These are phyloP conservation scores for Peronospora belbahrii DNA, from an alignment of 352 stramenopile genomes.

Conservation along the genomic window DNA sequence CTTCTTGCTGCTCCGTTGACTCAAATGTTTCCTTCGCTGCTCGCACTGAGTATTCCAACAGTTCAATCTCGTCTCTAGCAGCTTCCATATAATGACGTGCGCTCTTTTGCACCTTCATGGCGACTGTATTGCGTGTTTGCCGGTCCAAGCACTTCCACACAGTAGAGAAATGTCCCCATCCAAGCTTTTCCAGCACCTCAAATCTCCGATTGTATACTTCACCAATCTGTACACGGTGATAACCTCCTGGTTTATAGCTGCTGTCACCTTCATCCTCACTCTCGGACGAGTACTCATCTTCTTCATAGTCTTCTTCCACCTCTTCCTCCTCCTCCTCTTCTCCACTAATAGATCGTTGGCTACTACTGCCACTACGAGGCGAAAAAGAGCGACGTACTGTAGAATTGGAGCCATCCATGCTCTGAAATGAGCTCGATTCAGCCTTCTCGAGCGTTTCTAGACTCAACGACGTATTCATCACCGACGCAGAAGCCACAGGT, in stretches of 20 bases:
- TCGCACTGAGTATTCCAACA: constrained; percentile 89
- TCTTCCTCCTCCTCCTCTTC: constrained; percentile 19
- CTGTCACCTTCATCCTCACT: constrained; percentile 89
- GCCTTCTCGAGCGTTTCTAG: constrained; percentile 10
- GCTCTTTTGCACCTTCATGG: constrained; percentile 97
- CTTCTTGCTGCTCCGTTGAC: constrained; percentile 12
- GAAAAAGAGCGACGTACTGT: constrained; percentile 28
- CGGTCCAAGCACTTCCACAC: constrained; percentile 97
- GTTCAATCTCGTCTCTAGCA: constrained; percentile 96
- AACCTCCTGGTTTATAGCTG: constrained; percentile 95
- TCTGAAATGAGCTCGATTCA: constrained; percentile 12
- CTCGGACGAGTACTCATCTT: constrained; percentile 82
- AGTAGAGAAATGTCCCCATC: constrained; percentile 99
- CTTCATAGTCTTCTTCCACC: constrained; percentile 45
- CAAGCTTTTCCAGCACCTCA: constrained; percentile 96
- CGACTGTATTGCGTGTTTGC: constrained; percentile 79
- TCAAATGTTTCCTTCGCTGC: constrained; percentile 28
- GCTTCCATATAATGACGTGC: constrained; percentile 97
- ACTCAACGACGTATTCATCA: constrained; percentile 13
- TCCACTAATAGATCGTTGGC: constrained; percentile 13
- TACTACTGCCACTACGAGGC: constrained; percentile 22
- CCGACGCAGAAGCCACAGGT: too few species aligned
- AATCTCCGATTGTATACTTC: constrained; percentile 92
- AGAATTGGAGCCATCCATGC: constrained; percentile 22
- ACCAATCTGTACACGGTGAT: constrained; percentile 92